Evolutionary conservation across 495 filamentous ascomycete genomes (phyloP).

Genomic region (Hypoxylon trugodes): DNA sequence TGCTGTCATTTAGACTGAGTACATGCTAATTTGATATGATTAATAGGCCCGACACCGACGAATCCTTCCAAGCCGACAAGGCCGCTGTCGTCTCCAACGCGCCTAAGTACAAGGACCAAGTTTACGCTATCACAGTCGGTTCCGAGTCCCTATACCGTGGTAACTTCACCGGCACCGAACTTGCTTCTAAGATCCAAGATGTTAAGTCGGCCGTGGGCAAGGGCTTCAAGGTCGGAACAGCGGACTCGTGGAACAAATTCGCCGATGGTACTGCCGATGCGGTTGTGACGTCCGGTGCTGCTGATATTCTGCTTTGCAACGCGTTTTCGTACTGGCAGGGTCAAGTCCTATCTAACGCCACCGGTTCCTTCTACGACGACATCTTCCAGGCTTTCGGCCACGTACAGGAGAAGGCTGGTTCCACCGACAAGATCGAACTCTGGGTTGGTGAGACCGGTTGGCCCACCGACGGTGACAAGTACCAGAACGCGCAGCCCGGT

Average conservation of each 20-base stretch:
- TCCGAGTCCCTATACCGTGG: conserved; percentile 80
- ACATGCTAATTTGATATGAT: not conserved
- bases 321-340: conserved; percentile 91
- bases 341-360: conserved; percentile 67
- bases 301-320: conserved; percentile 76
- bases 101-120: conserved; percentile 59
- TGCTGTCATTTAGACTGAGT: not conserved
- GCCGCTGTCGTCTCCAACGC: conserved; percentile 62
- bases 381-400: conserved; percentile 74
- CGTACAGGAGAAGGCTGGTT: conserved; percentile 68
- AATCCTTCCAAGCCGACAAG: conserved; percentile 70
- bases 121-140: conserved; percentile 81
- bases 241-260: conserved; percentile 85
- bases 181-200: conserved; percentile 69
- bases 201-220: conserved; percentile 61
- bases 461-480: conserved; percentile 69
- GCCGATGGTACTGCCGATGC: conserved; percentile 77
- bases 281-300: conserved; percentile 62
- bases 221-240: conserved; percentile 72
- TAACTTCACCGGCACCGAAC: conserved; percentile 69
- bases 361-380: conserved; percentile 76
- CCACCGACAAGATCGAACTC: conserved; percentile 65
- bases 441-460: conserved; percentile 79
- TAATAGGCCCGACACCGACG: conserved; percentile 71
- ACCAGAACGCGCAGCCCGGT: conserved; percentile 69